phyloP scores from a whole-genome alignment of 2,329 filamentous ascomycete genomes.

The Pseudocercospora fuligena region DNA sequence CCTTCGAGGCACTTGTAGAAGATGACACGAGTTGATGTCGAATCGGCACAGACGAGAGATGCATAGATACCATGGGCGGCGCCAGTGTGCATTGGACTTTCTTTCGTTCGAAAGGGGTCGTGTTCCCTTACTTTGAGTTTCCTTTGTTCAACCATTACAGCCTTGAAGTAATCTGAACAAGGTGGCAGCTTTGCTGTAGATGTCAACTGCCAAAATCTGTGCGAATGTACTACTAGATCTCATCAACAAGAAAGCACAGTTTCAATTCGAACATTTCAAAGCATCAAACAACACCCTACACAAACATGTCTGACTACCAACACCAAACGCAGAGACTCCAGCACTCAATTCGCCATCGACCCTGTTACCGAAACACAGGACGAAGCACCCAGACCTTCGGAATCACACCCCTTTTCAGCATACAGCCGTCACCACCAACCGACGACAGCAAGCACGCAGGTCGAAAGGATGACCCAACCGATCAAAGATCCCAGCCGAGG shows the following conservation, averaged over 20 bases:
- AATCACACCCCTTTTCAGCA: background rate
- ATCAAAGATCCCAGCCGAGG: background rate
- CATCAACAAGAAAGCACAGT: background rate
- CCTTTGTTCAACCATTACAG: slow-evolving; percentile 1
- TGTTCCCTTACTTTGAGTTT: background rate
- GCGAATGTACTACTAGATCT: background rate
- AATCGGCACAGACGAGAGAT: slow-evolving; percentile 1
- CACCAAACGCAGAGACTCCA: background rate
- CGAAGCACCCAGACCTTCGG: background rate
- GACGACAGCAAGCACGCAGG: background rate
- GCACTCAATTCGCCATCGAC: too few relatives aligned
- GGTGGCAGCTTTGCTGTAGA: slow-evolving; percentile 1
- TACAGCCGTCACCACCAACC: background rate
- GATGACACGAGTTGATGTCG: slow-evolving; percentile 1
- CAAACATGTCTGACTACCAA: background rate
- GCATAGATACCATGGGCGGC: slow-evolving; percentile 13
- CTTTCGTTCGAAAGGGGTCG: background rate
- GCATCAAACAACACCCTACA: too few relatives aligned
- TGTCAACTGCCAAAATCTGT: background rate
- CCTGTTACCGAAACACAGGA: background rate
- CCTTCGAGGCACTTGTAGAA: slow-evolving; percentile 2
- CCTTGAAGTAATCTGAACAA: background rate
- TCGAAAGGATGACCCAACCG: background rate
- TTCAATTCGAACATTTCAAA: background rate
- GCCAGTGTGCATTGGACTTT: background rate